Percentiles rank a stretch among this genome's conserved stretches.
Conservation (phyloP, 345 rosid genomes). For the Eutrema japonicum region DNA sequence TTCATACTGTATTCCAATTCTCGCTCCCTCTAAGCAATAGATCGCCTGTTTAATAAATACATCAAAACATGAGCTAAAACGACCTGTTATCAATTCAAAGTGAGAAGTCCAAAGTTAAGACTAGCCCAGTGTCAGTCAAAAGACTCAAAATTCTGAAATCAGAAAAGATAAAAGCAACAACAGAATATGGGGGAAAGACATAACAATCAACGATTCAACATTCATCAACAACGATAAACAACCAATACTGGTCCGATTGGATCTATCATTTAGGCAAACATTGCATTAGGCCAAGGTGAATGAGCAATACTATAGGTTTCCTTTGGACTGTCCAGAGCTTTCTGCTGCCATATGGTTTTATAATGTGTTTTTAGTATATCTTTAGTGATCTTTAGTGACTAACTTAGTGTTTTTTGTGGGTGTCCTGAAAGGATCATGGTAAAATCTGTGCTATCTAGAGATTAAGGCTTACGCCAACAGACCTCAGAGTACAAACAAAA, state of each 20-base stretch:
- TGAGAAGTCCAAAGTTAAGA: conserved; percentile 16
- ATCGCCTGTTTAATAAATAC: conserved; percentile 61
- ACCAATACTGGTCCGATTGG: conserved; percentile 14
- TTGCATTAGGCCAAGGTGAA: conserved; percentile 14
- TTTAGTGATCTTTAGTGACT: neutral
- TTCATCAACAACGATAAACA: conserved; percentile 17
- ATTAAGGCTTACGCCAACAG: neutral
- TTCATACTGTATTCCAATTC: conserved; percentile 94
- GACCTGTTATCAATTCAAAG: neutral
- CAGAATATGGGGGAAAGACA: neutral
- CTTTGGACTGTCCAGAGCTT: conserved; percentile 19
- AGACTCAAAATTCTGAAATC: conserved; percentile 11
- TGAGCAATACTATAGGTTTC: conserved; percentile 6
- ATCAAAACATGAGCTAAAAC: conserved; percentile 23
- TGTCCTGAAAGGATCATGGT: conserved; percentile 9
- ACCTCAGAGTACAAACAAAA: conserved; percentile 6
- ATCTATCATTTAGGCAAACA: conserved; percentile 8
- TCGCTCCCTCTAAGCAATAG: conserved; percentile 83
- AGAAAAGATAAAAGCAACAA: conserved; percentile 12
- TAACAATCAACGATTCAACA: neutral
- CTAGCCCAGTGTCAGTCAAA: conserved; percentile 12
- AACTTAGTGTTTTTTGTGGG: neutral
- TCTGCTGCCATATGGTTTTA: conserved; percentile 4
- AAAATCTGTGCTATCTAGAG: conserved; percentile 13
- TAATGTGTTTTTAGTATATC: conserved; percentile 10